Base-by-base conservation (phyloP, 73 alveolate genomes). In the Blepharisma stoltei region DNA sequence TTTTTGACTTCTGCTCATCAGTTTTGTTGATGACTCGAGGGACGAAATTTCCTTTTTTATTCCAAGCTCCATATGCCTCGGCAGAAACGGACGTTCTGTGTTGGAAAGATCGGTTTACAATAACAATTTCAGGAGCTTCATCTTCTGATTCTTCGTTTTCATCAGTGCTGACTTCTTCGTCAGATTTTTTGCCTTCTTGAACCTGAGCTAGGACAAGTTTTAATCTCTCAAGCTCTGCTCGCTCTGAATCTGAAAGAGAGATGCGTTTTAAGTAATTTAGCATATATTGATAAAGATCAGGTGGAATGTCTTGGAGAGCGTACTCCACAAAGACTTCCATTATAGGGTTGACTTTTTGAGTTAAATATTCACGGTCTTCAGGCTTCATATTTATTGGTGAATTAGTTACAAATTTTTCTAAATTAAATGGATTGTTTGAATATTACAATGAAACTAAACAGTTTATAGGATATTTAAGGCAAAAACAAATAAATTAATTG, bases 41-140 rank as follows among this genome's bases (percentile, higher is more conserved):
- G 6, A 68, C 78, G 82, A 77, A 92, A 65, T 85, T 94, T 66
- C 86, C 95, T 78, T 90, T 90, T 68, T 90, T 86, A 82, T 96
- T 96, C 88, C 87, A 90, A 47, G 66, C 83, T 50, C 99, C 99
- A 73, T 81, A 96, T 4, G 95, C 98, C 85, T 96, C 98, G 37
- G 98, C 98, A 77, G 97, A 86, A 55, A 86, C 98, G 50, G 95
- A 88, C 23, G 92, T 91, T 49, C 97, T 77, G 18, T n/a, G 49
- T 4, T 8, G 14, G 11, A 14, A 20, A 54, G 69, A 25, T 54
- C 54, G 41, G 41, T 32, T 32, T 32, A 32, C 41, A 32, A 32
- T 75, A 67, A 14, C 54, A 52, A 76, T 78, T 77, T 37, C 65
- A 76, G 83, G 75, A n/a, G 49, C 32, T 21, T 55, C 71, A 43